These are phyloP conservation scores for Fusarium protoensiforme DNA, from an alignment of 2,329 filamentous ascomycete species.

Conservation along the genomic window DNA sequence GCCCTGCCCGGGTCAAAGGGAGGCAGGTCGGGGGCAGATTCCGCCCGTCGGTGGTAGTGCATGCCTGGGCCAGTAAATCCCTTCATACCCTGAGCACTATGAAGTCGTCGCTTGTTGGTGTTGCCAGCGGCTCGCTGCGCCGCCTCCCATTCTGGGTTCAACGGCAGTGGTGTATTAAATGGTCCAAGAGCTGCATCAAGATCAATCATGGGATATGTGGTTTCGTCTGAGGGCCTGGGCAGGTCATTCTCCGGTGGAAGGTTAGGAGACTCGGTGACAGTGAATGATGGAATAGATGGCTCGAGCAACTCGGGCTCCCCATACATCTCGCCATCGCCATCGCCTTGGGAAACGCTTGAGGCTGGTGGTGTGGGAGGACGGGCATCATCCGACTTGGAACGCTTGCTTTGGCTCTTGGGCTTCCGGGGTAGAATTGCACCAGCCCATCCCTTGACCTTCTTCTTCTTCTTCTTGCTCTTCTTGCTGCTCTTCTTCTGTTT, in stretches of 20 bases:
- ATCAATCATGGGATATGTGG: conserved; percentile 86
- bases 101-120: conserved; percentile 74
- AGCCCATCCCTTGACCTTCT: conserved; percentile 81
- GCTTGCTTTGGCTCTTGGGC: conserved; percentile 61
- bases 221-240: conserved; percentile 64
- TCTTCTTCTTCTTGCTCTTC: conserved; percentile 58
- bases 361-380: conserved; percentile 61
- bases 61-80: conserved; percentile 76
- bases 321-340: conserved; percentile 46
- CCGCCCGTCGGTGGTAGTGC: conserved; percentile 81
- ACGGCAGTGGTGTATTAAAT: conserved; percentile 81
- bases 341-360: conserved; percentile 43
- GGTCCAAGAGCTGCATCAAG: conserved; percentile 92
- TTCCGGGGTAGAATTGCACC: conserved; percentile 75
- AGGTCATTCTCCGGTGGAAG: conserved; percentile 41
- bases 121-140: conserved; percentile 68
- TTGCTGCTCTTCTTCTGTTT: conserved; percentile 47
- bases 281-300: conserved; percentile 51
- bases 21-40: conserved; percentile 83
- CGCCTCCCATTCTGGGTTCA: conserved; percentile 74
- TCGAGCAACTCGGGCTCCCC: conserved; percentile 40
- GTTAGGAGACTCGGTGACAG: conserved; percentile 54
- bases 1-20: conserved; percentile 74
- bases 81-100: conserved; percentile 79
- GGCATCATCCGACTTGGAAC: conserved; percentile 51